phyloP scores from a whole-genome alignment of 2,329 filamentous ascomycete genomes.

The Epichloe sp. region DNA sequence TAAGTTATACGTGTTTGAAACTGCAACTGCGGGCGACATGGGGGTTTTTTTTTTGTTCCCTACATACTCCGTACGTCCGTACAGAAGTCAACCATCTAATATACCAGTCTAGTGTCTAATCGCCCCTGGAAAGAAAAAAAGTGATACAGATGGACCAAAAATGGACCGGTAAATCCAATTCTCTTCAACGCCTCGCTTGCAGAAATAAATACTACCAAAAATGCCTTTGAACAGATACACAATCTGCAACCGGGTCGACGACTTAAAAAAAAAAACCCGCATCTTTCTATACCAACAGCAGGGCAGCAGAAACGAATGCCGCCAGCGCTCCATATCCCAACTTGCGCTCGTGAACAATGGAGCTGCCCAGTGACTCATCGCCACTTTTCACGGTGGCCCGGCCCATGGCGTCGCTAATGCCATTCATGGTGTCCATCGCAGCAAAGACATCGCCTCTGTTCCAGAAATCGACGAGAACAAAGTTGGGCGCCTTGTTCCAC shows the following conservation, averaged over 20 bases:
- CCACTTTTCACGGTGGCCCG: conserved; percentile 12
- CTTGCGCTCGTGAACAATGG: conserved; percentile 6
- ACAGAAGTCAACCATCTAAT: too few species aligned
- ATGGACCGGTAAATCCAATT: too few species aligned
- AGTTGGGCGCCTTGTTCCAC: conserved; percentile 55
- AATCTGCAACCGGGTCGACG: too few species aligned
- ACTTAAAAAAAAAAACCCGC: not conserved
- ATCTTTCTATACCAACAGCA: conserved; percentile 21
- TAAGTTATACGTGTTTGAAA: too few species aligned
- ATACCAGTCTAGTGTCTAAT: too few species aligned
- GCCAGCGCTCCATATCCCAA: conserved; percentile 27
- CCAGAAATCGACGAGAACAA: conserved; percentile 70
- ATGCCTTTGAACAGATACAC: conserved; percentile 3
- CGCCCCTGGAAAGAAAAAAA: not conserved
- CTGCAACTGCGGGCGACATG: too few species aligned
- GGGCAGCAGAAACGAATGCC: conserved; percentile 28
- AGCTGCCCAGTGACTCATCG: conserved; percentile 8
- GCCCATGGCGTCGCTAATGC: conserved; percentile 27
- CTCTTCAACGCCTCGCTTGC: not conserved
- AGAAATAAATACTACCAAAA: not conserved
- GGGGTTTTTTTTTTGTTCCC: too few species aligned
- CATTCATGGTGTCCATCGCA: conserved; percentile 57
- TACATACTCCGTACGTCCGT: too few species aligned
- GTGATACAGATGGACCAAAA: not conserved
- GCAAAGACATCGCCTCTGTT: conserved; percentile 57